Percentiles rank a stretch among this genome's conserved stretches.
Conservation (phyloP, 1,139 yeast species). For the Pichia sp. region DNA sequence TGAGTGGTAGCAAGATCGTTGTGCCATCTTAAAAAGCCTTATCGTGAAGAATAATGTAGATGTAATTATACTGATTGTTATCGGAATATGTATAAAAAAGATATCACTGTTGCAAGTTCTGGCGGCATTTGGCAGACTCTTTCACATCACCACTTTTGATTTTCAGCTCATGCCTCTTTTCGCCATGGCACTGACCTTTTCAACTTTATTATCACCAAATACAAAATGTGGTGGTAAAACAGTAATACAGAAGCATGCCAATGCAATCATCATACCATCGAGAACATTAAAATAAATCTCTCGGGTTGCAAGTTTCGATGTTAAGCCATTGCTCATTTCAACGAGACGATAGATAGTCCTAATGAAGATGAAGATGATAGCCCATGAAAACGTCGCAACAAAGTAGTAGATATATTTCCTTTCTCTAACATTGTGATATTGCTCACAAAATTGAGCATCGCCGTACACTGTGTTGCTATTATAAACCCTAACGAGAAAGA, state of each 20-base stretch:
- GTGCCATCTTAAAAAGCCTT: too few relatives aligned
- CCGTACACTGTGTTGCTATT: slow-evolving; percentile 21
- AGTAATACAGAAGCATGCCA: background rate
- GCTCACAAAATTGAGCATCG: slow-evolving; percentile 17
- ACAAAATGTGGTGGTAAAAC: slow-evolving; percentile 32
- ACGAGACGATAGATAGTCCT: slow-evolving; percentile 76
- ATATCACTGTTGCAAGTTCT: too few relatives aligned
- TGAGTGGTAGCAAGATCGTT: too few relatives aligned
- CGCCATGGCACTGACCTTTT: too few relatives aligned
- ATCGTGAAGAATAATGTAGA: too few relatives aligned
- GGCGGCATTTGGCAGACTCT: too few relatives aligned
- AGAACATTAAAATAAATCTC: slow-evolving; percentile 1
- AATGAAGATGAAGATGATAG: slow-evolving; percentile 52
- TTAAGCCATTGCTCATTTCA: slow-evolving; percentile 75
- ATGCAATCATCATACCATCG: slow-evolving; percentile 1
- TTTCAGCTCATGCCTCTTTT: too few relatives aligned
- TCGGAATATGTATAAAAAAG: too few relatives aligned
- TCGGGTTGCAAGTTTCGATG: background rate
- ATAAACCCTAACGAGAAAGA: slow-evolving; percentile 41
- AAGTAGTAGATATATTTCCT: slow-evolving; percentile 36
- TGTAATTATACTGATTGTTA: too few relatives aligned
- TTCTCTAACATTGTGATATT: slow-evolving; percentile 17
- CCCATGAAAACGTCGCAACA: slow-evolving; percentile 43
- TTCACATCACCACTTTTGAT: too few relatives aligned
- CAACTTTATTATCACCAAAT: slow-evolving; percentile 39